phyloP scores from a whole-genome alignment of 2,329 filamentous ascomycete species.

The Davidsoniella neocaledoniae region DNA sequence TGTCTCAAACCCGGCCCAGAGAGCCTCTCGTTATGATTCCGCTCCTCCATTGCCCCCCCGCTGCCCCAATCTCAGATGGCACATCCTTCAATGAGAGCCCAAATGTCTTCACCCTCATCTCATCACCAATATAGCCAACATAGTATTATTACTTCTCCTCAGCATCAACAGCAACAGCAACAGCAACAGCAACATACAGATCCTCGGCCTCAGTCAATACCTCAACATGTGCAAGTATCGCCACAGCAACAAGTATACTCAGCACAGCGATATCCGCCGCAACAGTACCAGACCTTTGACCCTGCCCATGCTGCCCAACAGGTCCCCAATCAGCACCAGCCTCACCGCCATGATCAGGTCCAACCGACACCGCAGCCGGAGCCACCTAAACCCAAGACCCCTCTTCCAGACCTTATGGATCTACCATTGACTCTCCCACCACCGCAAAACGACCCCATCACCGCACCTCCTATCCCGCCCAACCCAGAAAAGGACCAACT shows the following conservation, averaged over 20 bases:
- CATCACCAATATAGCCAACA: not conserved
- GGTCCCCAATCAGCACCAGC: not conserved
- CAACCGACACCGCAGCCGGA: conserved; percentile 15
- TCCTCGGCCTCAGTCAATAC: not conserved
- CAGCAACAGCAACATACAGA: not conserved
- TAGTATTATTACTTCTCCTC: not conserved
- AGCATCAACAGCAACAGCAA: not conserved
- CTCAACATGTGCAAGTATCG: too few relatives aligned
- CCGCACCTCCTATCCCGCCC: conserved; percentile 75
- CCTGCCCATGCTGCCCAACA: not conserved
- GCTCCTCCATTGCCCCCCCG: conserved; percentile 26
- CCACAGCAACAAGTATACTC: too few relatives aligned
- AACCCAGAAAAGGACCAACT: conserved; percentile 92
- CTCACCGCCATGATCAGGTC: not conserved
- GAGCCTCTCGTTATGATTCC: conserved; percentile 29
- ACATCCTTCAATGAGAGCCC: not conserved
- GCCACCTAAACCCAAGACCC: conserved; percentile 23
- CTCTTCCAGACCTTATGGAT: conserved; percentile 38
- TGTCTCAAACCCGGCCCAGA: not conserved
- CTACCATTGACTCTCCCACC: conserved; percentile 36
- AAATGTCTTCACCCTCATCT: not conserved
- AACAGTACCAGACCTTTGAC: not conserved
- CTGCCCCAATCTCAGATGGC: not conserved
- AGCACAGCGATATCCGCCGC: not conserved
- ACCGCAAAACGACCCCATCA: conserved; percentile 24